Base-by-base conservation (phyloP, 2,329 filamentous ascomycete genomes). In the Aspergillus floridensis region DNA sequence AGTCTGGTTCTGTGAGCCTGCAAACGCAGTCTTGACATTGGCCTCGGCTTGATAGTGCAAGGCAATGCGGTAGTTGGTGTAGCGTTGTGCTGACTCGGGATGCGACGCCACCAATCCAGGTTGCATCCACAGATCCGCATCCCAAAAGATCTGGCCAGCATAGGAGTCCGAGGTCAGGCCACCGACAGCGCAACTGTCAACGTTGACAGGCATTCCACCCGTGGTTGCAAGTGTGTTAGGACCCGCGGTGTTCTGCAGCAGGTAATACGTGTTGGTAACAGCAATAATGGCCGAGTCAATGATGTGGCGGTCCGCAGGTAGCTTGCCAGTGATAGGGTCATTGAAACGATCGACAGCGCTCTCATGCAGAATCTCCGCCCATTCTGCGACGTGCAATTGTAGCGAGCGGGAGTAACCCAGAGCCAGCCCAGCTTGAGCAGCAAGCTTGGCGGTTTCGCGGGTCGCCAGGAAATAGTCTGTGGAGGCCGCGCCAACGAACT, bases 401-500 rank as follows among this genome's bases (percentile, higher is more conserved):
- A 88, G 72, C 1, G 87, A 78, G 1, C 72, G 70, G n/a, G 79
- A 72, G 65, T 83, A 91, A 0, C 88, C 88, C 31, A 74, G 74
- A 5, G 74, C 66, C 57, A 79, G 76, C 44, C 79, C 87, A 1
- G 74, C 71, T 5, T 77, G 68, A 0, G 83, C 85, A 2, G 86
- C 87, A 5, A 80, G 70, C 59, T 79, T 78, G 2, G 89, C 89
- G 1, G 80, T 78, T 2, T 71, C 66, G 59, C 83, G 76, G 0
- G 88, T 83, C 62, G 88, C 75, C 0, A 75, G 61, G 67, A 90
- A 91, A 0, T 86, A 88, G 71, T 91, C 89, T 0, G 82, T 83
- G 1, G 88, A 89, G 4, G 89, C 88, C 52, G 81, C 82, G 29
- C 89, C 89, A 16, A 91, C 80, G 64, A 82, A 91, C 68, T 92